Evolutionary conservation across 208 protist species (phyloP), one percentile per base, ranked within the genome.

Genomic region (Leishmania martiniquensis): DNA sequence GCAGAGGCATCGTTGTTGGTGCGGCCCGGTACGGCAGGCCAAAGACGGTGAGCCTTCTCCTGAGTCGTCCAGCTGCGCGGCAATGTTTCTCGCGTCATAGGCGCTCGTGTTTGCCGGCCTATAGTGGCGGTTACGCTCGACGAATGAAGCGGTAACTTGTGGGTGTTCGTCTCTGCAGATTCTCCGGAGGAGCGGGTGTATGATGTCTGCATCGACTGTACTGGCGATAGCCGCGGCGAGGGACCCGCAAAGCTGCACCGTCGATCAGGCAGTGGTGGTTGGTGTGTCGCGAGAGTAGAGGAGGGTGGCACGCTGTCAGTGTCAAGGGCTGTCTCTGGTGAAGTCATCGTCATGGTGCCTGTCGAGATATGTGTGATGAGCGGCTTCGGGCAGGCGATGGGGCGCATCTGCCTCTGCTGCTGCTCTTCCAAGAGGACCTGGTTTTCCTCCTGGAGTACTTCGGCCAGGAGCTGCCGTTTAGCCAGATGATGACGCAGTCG

Each of bases 141-240:
- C 0, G 57, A 17, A 47, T 86, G 76, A 0, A 82, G 63, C 7
- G 71, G 78, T 20, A 83, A 75, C 10, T 79, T 71, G 49, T 85
- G 72, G 2, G 57, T 29, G 0, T 72, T 32, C 25, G 29, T 12
- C 34, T 13, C 60, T 66, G 1, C 13, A 66, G 45, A 32, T 1
- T 45, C 10, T 44, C 47, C 34, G n/a, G 12, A 60, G 25, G 2
- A n/a, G 42, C 32, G 25, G 52, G 45, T 5, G 25, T 49, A 20
- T 5, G 42, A 42, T 37, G 66, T 10, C 20, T 44, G 47, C 7
- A 71, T 20, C 32, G 59, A 51, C 7, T 47, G 77, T 15, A 13
- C 1, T 3, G 69, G 77, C 15, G 77, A 75, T 54, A 70, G 47
- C 1, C 62, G 77, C 29, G 70, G 70, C 9, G 77, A 81, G 17